Percentiles rank a stretch among this genome's conserved stretches.
phyloP scores from a whole-genome alignment of 805 yeast species.

The Candida stauntonica region DNA sequence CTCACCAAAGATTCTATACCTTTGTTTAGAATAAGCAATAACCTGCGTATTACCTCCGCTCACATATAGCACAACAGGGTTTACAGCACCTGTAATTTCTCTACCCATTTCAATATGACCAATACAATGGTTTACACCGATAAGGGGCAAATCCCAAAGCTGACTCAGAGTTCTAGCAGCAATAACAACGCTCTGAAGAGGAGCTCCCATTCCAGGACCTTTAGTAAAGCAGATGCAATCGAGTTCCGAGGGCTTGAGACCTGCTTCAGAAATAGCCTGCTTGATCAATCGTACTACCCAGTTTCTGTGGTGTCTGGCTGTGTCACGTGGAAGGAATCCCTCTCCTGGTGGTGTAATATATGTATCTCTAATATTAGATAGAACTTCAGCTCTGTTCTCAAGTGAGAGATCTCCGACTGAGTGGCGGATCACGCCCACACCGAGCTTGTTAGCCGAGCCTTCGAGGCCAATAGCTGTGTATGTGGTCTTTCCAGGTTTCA shows the following conservation, averaged over 20 bases:
- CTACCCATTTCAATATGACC: constrained; percentile 99
- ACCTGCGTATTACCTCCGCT: constrained; percentile 99
- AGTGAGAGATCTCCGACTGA: constrained; percentile 51
- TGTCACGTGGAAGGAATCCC: constrained; percentile 94
- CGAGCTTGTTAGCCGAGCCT: constrained; percentile 96
- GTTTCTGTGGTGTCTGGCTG: constrained; percentile 93
- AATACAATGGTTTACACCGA: constrained; percentile 95
- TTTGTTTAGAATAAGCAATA: constrained; percentile 89
- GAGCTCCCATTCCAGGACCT: constrained; percentile 99
- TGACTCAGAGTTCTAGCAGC: constrained; percentile 85
- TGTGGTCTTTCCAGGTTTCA: constrained; percentile 38
- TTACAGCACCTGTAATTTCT: constrained; percentile 95
- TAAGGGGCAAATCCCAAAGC: constrained; percentile 77
- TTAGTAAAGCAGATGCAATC: constrained; percentile 91
- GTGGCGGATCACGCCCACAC: constrained; percentile 88
- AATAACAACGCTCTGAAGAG: constrained; percentile 85
- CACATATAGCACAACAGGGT: constrained; percentile 94
- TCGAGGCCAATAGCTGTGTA: constrained; percentile 87
- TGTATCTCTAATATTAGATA: constrained; percentile 92
- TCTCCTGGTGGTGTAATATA: constrained; percentile 97
- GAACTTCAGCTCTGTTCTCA: constrained; percentile 63
- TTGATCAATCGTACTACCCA: constrained; percentile 84
- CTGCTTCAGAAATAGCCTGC: constrained; percentile 59
- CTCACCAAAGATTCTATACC: constrained; percentile 98
- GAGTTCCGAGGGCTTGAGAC: constrained; percentile 43